Conservation (phyloP, 2,329 filamentous ascomycete genomes). For the Monilinia fructigena region DNA sequence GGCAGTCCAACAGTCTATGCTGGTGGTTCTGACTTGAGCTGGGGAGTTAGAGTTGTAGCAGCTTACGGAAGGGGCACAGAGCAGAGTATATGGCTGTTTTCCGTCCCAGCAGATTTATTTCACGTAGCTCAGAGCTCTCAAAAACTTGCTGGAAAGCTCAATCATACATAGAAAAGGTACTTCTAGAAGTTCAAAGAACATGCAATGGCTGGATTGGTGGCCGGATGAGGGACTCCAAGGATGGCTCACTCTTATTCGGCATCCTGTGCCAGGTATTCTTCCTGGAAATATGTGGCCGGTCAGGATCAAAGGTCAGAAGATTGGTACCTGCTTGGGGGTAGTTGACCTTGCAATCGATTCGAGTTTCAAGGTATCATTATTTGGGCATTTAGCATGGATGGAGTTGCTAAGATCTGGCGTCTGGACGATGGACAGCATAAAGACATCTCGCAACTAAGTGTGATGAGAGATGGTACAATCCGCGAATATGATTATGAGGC, state of each 20-base stretch:
- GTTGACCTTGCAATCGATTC: slow-evolving; percentile 53
- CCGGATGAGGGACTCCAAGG: slow-evolving; percentile 41
- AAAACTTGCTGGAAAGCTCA: slow-evolving; percentile 19
- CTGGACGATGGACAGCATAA: slow-evolving; percentile 40
- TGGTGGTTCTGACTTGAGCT: slow-evolving; percentile 54
- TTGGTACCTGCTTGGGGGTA: slow-evolving; percentile 47
- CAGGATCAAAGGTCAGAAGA: slow-evolving; percentile 49
- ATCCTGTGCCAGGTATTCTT: slow-evolving; percentile 29
- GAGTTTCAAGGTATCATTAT: slow-evolving; percentile 46
- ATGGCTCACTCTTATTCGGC: slow-evolving; percentile 38
- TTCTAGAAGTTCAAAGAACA: slow-evolving; percentile 24
- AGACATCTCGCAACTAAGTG: slow-evolving; percentile 23
- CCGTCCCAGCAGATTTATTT: slow-evolving; percentile 57
- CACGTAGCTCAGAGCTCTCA: slow-evolving; percentile 39
- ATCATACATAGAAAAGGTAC: slow-evolving; percentile 23
- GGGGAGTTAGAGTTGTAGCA: slow-evolving; percentile 59
- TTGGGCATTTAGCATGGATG: slow-evolving; percentile 51
- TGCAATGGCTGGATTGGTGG: slow-evolving; percentile 44
- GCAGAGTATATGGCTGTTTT: slow-evolving; percentile 57
- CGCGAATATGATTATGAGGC: slow-evolving; percentile 29
- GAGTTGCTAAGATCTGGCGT: slow-evolving; percentile 48
- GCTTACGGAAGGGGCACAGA: slow-evolving; percentile 48
- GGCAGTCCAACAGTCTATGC: slow-evolving; percentile 53
- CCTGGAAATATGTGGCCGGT: slow-evolving; percentile 48
- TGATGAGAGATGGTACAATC: slow-evolving; percentile 39